phyloP scores from a whole-genome alignment of 75 land plant genomes.

The Pinus taeda region DNA sequence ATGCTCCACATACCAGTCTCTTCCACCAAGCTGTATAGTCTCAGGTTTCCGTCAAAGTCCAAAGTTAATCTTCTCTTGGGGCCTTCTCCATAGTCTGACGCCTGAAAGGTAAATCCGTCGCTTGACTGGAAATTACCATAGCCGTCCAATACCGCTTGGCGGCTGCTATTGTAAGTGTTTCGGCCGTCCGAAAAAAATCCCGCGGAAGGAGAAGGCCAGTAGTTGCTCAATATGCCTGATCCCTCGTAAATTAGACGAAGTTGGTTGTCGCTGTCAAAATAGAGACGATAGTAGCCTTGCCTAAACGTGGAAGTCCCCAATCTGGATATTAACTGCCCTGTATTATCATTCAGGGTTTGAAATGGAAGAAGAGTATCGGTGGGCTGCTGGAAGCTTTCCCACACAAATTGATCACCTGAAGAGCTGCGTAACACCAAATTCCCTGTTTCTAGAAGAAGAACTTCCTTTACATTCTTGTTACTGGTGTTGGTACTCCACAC shows the following conservation, averaged over 20 bases:
- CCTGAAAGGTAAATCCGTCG: no score
- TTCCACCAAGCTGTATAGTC: no score
- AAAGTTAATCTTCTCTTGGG: no score
- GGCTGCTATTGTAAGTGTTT: neutral
- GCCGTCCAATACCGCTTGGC: no score
- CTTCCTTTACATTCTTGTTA: neutral
- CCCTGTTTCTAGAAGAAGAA: neutral
- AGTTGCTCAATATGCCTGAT: no score
- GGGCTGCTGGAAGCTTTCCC: constrained; percentile 27
- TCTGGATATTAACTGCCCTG: neutral
- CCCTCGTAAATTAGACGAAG: no score
- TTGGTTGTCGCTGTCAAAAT: neutral
- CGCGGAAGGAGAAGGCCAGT: no score
- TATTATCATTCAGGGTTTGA: constrained; percentile 10
- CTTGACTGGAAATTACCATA: no score
- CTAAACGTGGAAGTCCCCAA: neutral
- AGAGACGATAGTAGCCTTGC: neutral
- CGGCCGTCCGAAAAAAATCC: no score
- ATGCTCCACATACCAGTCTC: no score
- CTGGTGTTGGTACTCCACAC: neutral
- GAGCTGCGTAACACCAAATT: neutral
- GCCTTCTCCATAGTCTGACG: no score
- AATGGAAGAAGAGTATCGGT: constrained; percentile 19
- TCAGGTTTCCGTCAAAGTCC: no score
- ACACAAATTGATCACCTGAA: neutral